Conservation (phyloP, 169 alveolate genomes). For the Eimeria mitis region DNA sequence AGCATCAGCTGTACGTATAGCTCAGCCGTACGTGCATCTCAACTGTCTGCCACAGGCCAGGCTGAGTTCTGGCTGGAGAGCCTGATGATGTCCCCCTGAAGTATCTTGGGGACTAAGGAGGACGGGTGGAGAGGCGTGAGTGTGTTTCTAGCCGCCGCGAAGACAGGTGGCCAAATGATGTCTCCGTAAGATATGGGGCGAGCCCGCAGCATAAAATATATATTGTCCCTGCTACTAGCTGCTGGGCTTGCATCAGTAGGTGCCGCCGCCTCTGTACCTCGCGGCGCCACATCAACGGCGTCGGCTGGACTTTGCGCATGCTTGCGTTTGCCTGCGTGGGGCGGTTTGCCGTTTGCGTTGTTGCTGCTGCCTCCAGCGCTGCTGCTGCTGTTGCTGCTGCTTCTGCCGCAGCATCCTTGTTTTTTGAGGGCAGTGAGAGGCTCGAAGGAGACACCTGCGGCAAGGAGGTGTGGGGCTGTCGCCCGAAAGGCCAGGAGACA, state of each 20-base stretch:
- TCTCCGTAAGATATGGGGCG: slow-evolving; percentile 48
- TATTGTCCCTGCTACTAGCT: slow-evolving; percentile 29
- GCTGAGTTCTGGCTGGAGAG: slow-evolving; percentile 37
- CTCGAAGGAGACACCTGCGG: slow-evolving; percentile 69
- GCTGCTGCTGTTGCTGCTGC: background rate
- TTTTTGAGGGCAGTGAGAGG: slow-evolving; percentile 10
- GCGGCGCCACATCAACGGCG: background rate
- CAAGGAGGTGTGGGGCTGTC: slow-evolving; percentile 35
- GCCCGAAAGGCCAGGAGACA: slow-evolving; percentile 54
- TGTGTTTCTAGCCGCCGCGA: slow-evolving; percentile 25
- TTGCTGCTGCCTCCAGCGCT: background rate
- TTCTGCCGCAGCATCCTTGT: background rate
- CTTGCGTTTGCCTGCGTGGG: background rate
- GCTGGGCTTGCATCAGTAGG: background rate
- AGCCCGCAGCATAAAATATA: slow-evolving; percentile 46
- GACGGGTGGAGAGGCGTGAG: slow-evolving; percentile 19
- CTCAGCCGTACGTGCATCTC: background rate
- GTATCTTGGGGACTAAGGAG: slow-evolving; percentile 24
- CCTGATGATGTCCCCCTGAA: slow-evolving; percentile 24
- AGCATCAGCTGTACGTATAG: background rate
- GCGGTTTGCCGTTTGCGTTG: background rate
- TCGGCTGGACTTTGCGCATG: background rate
- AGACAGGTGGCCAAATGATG: slow-evolving; percentile 36
- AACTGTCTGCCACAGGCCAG: slow-evolving; percentile 6
- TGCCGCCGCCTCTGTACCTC: background rate